phyloP scores from a whole-genome alignment of 176 grass and related monocot species.

The Cymbopogon citratus region DNA sequence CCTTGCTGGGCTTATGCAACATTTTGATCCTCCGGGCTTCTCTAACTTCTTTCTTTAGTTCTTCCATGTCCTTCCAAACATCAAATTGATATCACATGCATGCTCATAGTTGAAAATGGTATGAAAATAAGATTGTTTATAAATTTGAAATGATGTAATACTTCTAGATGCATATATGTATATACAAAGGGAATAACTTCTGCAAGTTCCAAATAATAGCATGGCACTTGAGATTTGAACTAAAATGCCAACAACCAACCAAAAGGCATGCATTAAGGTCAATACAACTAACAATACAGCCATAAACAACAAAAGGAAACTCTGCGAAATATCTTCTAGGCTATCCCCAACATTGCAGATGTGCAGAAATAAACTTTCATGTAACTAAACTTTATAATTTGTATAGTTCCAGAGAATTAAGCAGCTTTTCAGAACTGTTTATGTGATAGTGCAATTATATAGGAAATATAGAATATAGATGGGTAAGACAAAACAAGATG shows the following conservation, averaged over 20 bases:
- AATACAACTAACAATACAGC: neutral
- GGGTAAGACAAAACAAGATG: constrained; percentile 3
- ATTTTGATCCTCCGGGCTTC: constrained; percentile 91
- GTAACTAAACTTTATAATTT: constrained; percentile 13
- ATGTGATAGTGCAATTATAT: neutral
- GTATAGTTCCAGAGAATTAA: neutral
- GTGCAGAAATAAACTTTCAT: neutral
- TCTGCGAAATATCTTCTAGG: neutral
- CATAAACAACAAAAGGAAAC: neutral
- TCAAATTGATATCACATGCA: constrained; percentile 10
- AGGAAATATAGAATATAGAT: constrained; percentile 13
- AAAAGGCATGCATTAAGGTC: neutral
- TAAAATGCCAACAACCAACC: neutral
- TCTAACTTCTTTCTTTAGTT: constrained; percentile 76
- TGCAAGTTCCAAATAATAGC: neutral
- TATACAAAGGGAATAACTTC: neutral
- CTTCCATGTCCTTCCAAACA: constrained; percentile 55
- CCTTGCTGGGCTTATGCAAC: constrained; percentile 89
- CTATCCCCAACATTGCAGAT: neutral
- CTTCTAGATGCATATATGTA: neutral
- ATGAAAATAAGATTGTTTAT: neutral
- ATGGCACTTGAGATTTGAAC: neutral
- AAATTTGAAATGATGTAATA: constrained; percentile 3
- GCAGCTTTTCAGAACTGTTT: constrained; percentile 6
- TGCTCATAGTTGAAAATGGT: constrained; percentile 5